Conservation (phyloP, 2,329 filamentous ascomycete species). For the Xylariaceae sp. region DNA sequence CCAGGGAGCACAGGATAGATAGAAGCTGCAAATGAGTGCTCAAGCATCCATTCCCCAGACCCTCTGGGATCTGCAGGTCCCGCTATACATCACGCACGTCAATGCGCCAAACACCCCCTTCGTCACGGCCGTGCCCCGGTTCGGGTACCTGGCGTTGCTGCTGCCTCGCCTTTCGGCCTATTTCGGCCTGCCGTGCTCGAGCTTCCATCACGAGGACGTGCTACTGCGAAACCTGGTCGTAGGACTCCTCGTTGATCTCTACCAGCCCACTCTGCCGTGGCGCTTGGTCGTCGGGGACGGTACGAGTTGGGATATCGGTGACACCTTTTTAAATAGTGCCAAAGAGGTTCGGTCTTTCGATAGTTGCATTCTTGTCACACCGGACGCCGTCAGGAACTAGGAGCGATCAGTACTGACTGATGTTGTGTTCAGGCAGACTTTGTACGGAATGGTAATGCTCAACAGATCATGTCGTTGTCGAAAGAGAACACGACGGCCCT, state of each 20-base stretch:
- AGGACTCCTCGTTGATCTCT: constrained; percentile 46
- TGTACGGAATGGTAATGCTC: constrained; percentile 78
- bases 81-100: constrained; percentile 49
- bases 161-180: constrained; percentile 49
- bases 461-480: constrained; percentile 83
- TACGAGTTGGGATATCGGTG: constrained; percentile 53
- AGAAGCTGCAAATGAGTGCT: constrained; percentile 11
- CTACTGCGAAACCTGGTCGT: constrained; percentile 30
- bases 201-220: constrained; percentile 47
- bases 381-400: no score
- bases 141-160: constrained; percentile 54
- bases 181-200: constrained; percentile 50
- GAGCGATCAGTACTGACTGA: constrained; percentile 6
- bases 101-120: constrained; percentile 44
- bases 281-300: constrained; percentile 49
- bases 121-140: constrained; percentile 50
- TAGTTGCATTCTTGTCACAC: no score
- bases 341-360: constrained; percentile 54
- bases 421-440: constrained; percentile 62
- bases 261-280: constrained; percentile 51
- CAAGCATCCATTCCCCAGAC: constrained; percentile 35
- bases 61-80: constrained; percentile 51
- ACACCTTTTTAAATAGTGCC: constrained; percentile 59
- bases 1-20: background rate
- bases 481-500: constrained; percentile 77